Conservation (phyloP, 2,329 filamentous ascomycete genomes). For the Calonectria pauciramosa region DNA sequence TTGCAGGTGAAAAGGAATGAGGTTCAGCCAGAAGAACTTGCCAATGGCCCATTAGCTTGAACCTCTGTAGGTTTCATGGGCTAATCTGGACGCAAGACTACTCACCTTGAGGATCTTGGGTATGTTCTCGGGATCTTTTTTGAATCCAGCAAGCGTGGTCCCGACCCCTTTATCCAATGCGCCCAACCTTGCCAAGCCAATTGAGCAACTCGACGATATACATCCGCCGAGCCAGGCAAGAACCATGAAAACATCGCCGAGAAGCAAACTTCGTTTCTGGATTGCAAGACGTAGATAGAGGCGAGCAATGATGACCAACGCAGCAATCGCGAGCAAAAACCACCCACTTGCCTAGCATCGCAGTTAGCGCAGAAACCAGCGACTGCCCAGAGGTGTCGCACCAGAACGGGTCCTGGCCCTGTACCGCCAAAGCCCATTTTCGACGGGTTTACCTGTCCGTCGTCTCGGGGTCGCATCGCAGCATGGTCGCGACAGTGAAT, state of each 20-base stretch:
- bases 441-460: neutral
- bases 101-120: neutral
- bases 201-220: neutral
- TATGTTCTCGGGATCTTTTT: neutral
- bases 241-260: slow-evolving; percentile 24
- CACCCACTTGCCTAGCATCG: slow-evolving; percentile 29
- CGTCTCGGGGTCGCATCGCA: neutral
- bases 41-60: neutral
- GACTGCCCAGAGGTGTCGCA: neutral
- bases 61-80: neutral
- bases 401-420: neutral
- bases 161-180: neutral
- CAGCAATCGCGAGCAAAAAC: slow-evolving; percentile 28
- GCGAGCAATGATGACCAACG: slow-evolving; percentile 29
- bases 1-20: neutral
- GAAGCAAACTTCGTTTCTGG: slow-evolving; percentile 30
- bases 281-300: slow-evolving; percentile 32
- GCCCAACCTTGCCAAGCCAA: neutral
- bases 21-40: neutral
- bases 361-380: neutral
- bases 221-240: slow-evolving; percentile 13
- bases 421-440: neutral
- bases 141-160: neutral
- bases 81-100: neutral
- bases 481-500: neutral